Base-by-base conservation (phyloP, 2,329 filamentous ascomycete species). In the Bipolaris gigantea region DNA sequence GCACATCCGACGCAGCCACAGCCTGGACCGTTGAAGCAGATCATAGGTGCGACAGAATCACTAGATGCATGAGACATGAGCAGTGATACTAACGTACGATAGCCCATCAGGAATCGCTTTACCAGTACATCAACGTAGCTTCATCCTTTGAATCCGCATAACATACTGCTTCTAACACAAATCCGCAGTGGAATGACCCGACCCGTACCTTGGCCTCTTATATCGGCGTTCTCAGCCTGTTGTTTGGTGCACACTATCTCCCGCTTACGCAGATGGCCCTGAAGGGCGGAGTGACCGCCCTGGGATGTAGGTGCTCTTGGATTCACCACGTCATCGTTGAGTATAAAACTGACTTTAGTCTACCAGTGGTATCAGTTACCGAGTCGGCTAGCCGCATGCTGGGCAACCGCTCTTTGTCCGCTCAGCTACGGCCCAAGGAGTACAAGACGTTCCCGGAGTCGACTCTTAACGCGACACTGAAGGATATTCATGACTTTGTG, bases 231-330 rank as follows among this genome's bases (percentile, higher is more conserved):
- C 33, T 27, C 16, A 48, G 45, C 8, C 4, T 48, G 2, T 16
- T 48, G 25, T 48, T 48, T 32, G 45, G 45, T 4, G 45, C 35
- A 32, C 45, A 48, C 25, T 48, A 48, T n/a, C 33, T 48, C 11
- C 45, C 45, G 2, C 45, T 48, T 21, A 48, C 45, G 15, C 45
- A 48, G n/a, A 48, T 48, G 18, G 45, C 34, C n/a, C 34, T 39
- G 11, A 48, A 48, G 34, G 45, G n/a, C 3, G 45, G 45, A 30
- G 45, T 48, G 21, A 48, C 45, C 5, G 33, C 45, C 18, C 21
- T 48, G 30, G 35, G 45, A 39, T 39, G 45, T 48, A 39, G 32
- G 30, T 21, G 10, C 4, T 25, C 32, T 38, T 15, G 9, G 15
- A 16, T 6, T 4, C n/a, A 30, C 21, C 10, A 3, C 2, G 13